These are phyloP conservation scores for Balansia obtecta DNA, from an alignment of 2,329 filamentous ascomycete genomes.

Conservation along the genomic window DNA sequence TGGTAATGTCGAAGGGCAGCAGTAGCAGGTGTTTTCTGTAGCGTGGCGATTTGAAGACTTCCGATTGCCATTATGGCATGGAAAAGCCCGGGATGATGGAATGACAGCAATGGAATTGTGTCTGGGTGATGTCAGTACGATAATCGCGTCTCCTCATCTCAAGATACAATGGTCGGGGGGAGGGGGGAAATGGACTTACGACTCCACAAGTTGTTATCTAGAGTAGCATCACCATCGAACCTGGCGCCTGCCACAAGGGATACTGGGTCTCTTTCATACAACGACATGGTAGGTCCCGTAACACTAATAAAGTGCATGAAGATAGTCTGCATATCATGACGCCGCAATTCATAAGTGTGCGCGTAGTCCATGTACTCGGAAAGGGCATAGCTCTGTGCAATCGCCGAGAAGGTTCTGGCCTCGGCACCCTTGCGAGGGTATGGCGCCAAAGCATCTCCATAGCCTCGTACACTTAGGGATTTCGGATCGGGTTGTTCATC, in stretches of 20 bases:
- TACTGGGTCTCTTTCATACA: constrained; percentile 72
- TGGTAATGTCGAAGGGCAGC: constrained; percentile 89
- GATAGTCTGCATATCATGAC: constrained; percentile 66
- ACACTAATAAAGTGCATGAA: constrained; percentile 90
- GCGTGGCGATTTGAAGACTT: constrained; percentile 75
- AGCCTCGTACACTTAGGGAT: constrained; percentile 8
- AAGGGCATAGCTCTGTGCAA: constrained; percentile 38
- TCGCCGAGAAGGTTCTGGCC: constrained; percentile 36
- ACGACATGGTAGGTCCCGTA: constrained; percentile 72
- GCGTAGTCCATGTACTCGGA: constrained; percentile 55
- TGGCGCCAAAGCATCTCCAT: constrained; percentile 23
- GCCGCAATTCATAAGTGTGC: constrained; percentile 60
- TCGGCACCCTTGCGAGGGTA: constrained; percentile 25
- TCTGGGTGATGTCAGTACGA: constrained; percentile 30
- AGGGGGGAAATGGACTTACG: constrained; percentile 28
- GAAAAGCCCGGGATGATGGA: constrained; percentile 75
- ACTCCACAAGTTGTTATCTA: constrained; percentile 54
- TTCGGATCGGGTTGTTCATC: constrained; percentile 35
- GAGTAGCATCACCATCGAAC: constrained; percentile 46
- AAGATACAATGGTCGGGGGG: background rate
- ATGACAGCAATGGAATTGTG: constrained; percentile 69
- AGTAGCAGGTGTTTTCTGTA: constrained; percentile 61
- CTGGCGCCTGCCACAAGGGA: constrained; percentile 50
- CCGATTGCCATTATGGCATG: constrained; percentile 84
- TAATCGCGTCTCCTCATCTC: background rate